These are phyloP conservation scores for Petrea volubilis DNA, from an alignment of 257 asterid genomes.

Conservation along the genomic window DNA sequence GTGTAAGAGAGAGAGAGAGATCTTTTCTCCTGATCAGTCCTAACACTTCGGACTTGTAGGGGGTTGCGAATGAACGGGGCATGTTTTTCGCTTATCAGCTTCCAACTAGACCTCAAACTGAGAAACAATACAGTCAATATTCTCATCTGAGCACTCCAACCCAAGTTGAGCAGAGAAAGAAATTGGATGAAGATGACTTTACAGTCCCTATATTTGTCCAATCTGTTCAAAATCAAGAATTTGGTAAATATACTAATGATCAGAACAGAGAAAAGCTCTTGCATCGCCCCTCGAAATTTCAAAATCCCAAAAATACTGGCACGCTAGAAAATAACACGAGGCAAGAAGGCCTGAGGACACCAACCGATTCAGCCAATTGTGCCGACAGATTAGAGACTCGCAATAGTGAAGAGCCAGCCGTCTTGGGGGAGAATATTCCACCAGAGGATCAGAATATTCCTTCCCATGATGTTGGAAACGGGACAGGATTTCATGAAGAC, in stretches of 20 bases:
- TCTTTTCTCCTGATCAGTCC: no score
- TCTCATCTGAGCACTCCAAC: conserved; percentile 34
- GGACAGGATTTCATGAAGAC: conserved; percentile 37
- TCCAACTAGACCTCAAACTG: conserved; percentile 41
- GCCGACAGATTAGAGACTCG: conserved; percentile 24
- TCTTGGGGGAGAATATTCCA: conserved; percentile 15
- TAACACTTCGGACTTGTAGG: conserved; percentile 58
- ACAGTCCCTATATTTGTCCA: conserved; percentile 62
- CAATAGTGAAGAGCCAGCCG: conserved; percentile 20
- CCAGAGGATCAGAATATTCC: conserved; percentile 33
- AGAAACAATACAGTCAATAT: conserved; percentile 35
- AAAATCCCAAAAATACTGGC: conserved; percentile 22
- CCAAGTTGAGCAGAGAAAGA: conserved; percentile 45
- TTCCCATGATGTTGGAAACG: conserved; percentile 30
- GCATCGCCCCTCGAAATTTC: conserved; percentile 28
- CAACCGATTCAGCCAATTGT: conserved; percentile 24
- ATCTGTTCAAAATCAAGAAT: conserved; percentile 39
- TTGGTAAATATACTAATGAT: conserved; percentile 19
- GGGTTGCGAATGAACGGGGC: conserved; percentile 43
- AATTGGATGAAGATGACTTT: conserved; percentile 62
- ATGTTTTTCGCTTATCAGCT: conserved; percentile 34
- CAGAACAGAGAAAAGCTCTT: conserved; percentile 24
- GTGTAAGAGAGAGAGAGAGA: no score
- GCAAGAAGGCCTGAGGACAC: conserved; percentile 33
- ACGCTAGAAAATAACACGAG: conserved; percentile 10